Evolutionary conservation across 345 rosid species (phyloP).

Genomic region (Physaria fendleri): DNA sequence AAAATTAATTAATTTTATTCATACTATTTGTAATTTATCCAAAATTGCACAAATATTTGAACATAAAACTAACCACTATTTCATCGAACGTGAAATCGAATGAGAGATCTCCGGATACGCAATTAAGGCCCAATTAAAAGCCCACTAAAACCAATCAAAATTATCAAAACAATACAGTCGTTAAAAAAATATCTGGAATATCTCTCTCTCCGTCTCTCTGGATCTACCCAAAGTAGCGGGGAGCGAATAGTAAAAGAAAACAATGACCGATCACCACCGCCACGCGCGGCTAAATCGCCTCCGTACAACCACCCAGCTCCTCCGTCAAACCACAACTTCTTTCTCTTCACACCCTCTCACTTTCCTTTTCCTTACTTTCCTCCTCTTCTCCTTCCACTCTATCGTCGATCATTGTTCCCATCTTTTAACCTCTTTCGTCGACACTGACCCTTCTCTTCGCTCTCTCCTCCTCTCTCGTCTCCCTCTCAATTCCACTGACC

Average conservation of each 20-base stretch:
- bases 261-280: slow-evolving; percentile 54
- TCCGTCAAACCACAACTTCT: slow-evolving; percentile 42
- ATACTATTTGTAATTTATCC: no score
- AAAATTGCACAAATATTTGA: no score
- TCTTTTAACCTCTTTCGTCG: slow-evolving; percentile 65
- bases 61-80: no score
- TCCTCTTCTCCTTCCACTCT: slow-evolving; percentile 76
- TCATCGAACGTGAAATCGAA: no score
- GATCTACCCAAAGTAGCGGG: slow-evolving; percentile 26
- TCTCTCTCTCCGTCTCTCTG: not conserved
- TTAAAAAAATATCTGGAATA: no score
- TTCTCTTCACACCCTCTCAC: slow-evolving; percentile 50
- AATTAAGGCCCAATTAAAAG: no score
- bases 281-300: slow-evolving; percentile 48
- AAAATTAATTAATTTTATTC: no score
- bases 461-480: slow-evolving; percentile 81
- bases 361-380: slow-evolving; percentile 61
- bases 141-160: not conserved
- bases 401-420: slow-evolving; percentile 66
- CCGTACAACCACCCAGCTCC: slow-evolving; percentile 55
- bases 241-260: slow-evolving; percentile 24
- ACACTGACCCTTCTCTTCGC: slow-evolving; percentile 75
- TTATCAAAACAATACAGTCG: not conserved
- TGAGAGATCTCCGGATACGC: no score
- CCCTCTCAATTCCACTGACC: slow-evolving; percentile 57